A percentile compares a stretch with the other conserved stretches of the same genome.
Conservation (phyloP, 495 filamentous ascomycete species). For the Annulohypoxylon stygium region DNA sequence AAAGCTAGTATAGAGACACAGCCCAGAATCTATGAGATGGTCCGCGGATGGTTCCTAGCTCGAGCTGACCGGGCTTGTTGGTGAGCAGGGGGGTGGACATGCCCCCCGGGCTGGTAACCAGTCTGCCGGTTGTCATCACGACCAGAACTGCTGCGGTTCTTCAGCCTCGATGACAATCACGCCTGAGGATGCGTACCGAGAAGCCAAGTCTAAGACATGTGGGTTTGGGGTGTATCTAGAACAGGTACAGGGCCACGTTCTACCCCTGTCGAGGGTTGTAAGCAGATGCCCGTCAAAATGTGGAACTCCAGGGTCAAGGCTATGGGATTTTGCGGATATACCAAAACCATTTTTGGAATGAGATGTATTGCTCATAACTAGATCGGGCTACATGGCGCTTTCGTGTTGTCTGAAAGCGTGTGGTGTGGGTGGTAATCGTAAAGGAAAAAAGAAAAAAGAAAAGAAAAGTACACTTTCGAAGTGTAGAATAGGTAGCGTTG, state of each 20-base stretch:
- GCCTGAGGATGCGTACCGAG: slow-evolving; percentile 38
- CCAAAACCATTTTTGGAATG: slow-evolving; percentile 17
- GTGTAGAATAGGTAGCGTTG: not conserved
- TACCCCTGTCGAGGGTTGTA: slow-evolving; percentile 4
- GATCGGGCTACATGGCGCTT: slow-evolving; percentile 30
- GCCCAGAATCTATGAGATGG: slow-evolving; percentile 24
- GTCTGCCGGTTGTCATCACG: slow-evolving; percentile 30
- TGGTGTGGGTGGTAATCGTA: slow-evolving; percentile 18
- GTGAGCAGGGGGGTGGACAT: slow-evolving; percentile 22
- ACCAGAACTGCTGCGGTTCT: slow-evolving; percentile 23
- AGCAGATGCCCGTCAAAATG: not conserved
- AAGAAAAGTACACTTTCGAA: not conserved
- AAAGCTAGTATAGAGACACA: slow-evolving; percentile 18
- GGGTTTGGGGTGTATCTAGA: slow-evolving; percentile 21
- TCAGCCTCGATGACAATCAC: slow-evolving; percentile 37
- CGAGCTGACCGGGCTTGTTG: slow-evolving; percentile 18
- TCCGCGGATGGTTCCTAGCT: slow-evolving; percentile 31
- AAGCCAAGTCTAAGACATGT: slow-evolving; percentile 19
- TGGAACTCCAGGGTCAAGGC: slow-evolving; percentile 9
- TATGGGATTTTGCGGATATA: slow-evolving; percentile 21
- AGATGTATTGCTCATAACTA: slow-evolving; percentile 16
- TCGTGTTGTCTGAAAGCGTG: slow-evolving; percentile 11
- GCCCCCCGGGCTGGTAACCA: slow-evolving; percentile 23
- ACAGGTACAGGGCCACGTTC: slow-evolving; percentile 1
- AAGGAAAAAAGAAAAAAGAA: not conserved